These are phyloP conservation scores for Theobroma cacao DNA, from an alignment of 345 rosid species.

Conservation along the genomic window DNA sequence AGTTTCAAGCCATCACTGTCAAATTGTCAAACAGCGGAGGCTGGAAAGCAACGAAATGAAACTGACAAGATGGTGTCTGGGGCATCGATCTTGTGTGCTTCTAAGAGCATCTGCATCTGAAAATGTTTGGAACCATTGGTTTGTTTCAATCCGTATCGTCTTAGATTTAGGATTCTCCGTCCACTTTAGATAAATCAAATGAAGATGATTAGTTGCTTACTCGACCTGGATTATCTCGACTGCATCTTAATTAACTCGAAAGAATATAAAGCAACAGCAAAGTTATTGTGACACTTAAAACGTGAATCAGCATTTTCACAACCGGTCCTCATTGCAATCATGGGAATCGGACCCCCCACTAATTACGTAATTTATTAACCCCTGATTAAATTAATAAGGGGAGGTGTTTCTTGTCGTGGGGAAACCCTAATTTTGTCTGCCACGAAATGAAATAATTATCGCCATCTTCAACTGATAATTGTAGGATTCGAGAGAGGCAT, in stretches of 20 bases:
- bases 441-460: constrained; percentile 23
- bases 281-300: background rate
- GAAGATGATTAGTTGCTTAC: background rate
- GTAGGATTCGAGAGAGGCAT: constrained; percentile 41
- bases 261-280: too few relatives aligned
- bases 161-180: background rate
- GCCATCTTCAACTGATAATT: constrained; percentile 15
- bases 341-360: constrained; percentile 28
- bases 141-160: background rate
- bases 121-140: background rate
- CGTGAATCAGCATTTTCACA: constrained; percentile 10
- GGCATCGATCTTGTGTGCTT: background rate
- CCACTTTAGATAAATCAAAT: background rate
- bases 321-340: constrained; percentile 12
- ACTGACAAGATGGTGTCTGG: background rate
- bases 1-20: background rate
- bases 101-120: background rate
- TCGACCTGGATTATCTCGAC: background rate
- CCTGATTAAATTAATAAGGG: constrained; percentile 21
- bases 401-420: constrained; percentile 23
- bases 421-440: constrained; percentile 62
- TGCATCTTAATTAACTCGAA: background rate
- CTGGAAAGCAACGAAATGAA: background rate
- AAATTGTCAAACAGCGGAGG: background rate
- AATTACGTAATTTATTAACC: constrained; percentile 15